Conservation (phyloP, 495 filamentous ascomycete species). For the Aspergillus egyptiacus region DNA sequence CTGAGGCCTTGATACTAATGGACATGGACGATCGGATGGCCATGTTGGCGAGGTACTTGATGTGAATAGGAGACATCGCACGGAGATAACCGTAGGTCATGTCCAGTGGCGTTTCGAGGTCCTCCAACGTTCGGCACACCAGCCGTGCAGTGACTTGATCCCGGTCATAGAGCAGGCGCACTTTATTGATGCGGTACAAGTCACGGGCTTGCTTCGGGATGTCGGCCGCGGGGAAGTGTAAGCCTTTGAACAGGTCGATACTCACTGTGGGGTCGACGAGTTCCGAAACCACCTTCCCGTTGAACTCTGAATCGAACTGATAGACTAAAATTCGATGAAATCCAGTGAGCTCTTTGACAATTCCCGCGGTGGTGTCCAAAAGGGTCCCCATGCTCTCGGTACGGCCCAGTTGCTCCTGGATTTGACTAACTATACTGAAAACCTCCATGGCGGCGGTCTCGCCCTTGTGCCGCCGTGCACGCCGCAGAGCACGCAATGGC, state of each 20-base stretch:
- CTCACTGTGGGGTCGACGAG: slow-evolving; percentile 74
- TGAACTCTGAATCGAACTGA: slow-evolving; percentile 79
- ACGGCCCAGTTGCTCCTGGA: slow-evolving; percentile 55
- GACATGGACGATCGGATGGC: slow-evolving; percentile 88
- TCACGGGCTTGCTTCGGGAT: slow-evolving; percentile 80
- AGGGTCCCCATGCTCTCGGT: slow-evolving; percentile 51
- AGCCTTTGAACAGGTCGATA: slow-evolving; percentile 80
- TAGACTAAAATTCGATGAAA: slow-evolving; percentile 94
- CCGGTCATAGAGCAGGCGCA: slow-evolving; percentile 36
- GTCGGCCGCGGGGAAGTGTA: slow-evolving; percentile 88
- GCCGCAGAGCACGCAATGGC: slow-evolving; percentile 74
- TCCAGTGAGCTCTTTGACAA: slow-evolving; percentile 71
- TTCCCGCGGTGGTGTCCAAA: slow-evolving; percentile 31
- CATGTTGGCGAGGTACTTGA: slow-evolving; percentile 92
- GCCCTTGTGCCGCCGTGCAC: slow-evolving; percentile 67
- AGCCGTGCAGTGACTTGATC: slow-evolving; percentile 56
- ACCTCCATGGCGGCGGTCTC: slow-evolving; percentile 91
- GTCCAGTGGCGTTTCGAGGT: slow-evolving; percentile 74
- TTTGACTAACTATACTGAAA: slow-evolving; percentile 69
- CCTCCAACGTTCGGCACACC: slow-evolving; percentile 70
- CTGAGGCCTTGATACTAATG: slow-evolving; percentile 82
- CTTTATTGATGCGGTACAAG: slow-evolving; percentile 61
- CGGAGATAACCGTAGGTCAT: slow-evolving; percentile 81
- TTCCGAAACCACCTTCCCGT: slow-evolving; percentile 83
- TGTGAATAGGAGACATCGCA: slow-evolving; percentile 79